Evolutionary conservation across 2,329 filamentous ascomycete genomes (phyloP), one percentile per base, ranked within the genome.

Genomic region (Triangularia setosa): DNA sequence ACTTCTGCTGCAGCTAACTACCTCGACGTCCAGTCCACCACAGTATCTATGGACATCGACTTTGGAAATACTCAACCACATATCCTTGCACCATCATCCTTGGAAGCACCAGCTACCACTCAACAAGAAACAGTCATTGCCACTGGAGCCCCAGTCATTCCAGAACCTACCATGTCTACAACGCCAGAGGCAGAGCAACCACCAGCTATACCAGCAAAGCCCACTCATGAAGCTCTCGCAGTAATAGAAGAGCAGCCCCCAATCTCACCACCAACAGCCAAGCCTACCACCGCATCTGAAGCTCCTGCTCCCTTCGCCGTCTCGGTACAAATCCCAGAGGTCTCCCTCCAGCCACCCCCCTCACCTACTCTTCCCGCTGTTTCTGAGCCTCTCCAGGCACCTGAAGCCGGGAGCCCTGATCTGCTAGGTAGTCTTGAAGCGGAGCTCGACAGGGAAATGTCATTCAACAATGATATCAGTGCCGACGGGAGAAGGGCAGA

Each of bases 351-450:
- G 9, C 7, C 40, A 21, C 12, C 30, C 1, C 18, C 14, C n/a
- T 12, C 23, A 11, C 25, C 27, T 21, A 35, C 12, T 35, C 27
- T 58, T 12, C 33, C 30, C 2, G 14, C 21, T 11, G 24, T 28
- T 8, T 48, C 33, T 9, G 64, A 68, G 11, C 68, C 69, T 14
- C 53, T 70, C 67, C 66, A 5, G 65, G 74, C 76, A 9, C 73
- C 76, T 5, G 73, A 75, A 18, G 74, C 75, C 1, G 76, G 78
- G 14, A 78, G 79, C 25, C 75, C 78, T 7, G 79, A 83, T 69
- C 62, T 82, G 35, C 75, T 82, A 23, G 78, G 76, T n/a, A 78
- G 76, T n/a, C 70, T 82, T 1, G 77, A 82, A 68, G 75, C 79
- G 1, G 80, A 79, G 33, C 74, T 82, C 35, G 77, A 81, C 63